Evolutionary conservation across 2,329 filamentous ascomycete genomes (phyloP), one percentile per base, ranked within the genome.

Genomic region (Shiraia sp.): DNA sequence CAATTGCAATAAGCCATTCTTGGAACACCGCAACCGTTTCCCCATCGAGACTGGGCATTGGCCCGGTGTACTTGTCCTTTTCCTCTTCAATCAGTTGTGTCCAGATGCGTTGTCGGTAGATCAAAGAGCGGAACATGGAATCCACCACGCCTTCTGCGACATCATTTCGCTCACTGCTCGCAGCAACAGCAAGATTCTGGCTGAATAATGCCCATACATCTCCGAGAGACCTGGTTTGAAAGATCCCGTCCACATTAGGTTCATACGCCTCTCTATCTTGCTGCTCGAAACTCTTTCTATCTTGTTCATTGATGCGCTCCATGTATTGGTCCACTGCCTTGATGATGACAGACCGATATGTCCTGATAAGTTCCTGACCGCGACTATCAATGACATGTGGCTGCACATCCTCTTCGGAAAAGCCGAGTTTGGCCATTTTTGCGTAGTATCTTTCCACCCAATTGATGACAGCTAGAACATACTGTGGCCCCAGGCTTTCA

Each of bases 131-230:
- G 73, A 96, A 92, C 89, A 97, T 97, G 66, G 91, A 87, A 68
- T 97, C 93, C 36, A 97, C 85, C 26, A 97, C 91, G 50, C 93
- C 93, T 72, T 97, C 92, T 7, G 92, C 86, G 0, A 99, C 90
- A 64, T 97, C 93, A 40, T 85, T 81, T 36, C 93, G 87, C 62
- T 91, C 81, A 31, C 90, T 96, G 59, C 88, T 87, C 28, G 84
- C 85, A 4, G 91, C 91, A 0, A 90, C 89, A 50, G 87, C 82
- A 24, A 96, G 81, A 70, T 99, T 93, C 70, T 99, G 92, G 54
- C 88, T 85, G 50, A 99, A 78, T 90, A 99, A 97, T 46, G 91
- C 87, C 91, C 95, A 99, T 77, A 97, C 87, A 61, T 96, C 91
- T 41, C 91, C 87, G 39, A 96, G 77, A 47, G 91, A 96, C 72